Evolutionary conservation across 2,329 filamentous ascomycete genomes (phyloP).

Genomic region (Fusarium ramigenum): DNA sequence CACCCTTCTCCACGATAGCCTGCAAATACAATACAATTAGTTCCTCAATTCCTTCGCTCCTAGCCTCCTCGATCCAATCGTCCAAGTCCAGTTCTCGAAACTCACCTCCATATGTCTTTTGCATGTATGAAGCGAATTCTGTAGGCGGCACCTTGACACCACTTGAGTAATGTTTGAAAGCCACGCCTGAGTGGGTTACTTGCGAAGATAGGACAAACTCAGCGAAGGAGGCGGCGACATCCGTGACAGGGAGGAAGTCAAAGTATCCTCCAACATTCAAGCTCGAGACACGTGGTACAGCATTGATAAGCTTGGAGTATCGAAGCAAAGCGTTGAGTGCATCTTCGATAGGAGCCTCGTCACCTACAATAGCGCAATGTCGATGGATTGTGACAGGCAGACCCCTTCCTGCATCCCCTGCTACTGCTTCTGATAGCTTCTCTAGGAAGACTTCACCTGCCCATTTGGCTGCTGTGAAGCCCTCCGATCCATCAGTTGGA

Average conservation of each 20-base stretch:
- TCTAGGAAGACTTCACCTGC: neutral
- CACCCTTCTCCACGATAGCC: neutral
- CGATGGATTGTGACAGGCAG: neutral
- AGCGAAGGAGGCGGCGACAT: neutral
- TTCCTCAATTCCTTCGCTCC: neutral
- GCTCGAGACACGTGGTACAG: neutral
- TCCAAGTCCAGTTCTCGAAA: neutral
- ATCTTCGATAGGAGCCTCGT: neutral
- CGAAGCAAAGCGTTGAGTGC: neutral
- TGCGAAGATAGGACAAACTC: neutral
- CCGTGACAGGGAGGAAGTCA: neutral
- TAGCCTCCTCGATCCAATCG: neutral
- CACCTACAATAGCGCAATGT: neutral
- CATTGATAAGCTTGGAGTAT: neutral
- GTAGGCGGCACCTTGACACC: neutral
- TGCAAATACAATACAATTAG: neutral
- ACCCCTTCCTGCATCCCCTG: accelerated
- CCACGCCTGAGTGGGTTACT: neutral
- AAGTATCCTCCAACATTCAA: neutral
- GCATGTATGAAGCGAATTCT: neutral
- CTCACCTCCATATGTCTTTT: neutral
- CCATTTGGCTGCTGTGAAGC: neutral
- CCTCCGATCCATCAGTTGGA: neutral
- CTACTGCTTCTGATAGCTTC: neutral
- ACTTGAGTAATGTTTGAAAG: neutral